Percentiles rank a stretch among this genome's conserved stretches.
phyloP scores from a whole-genome alignment of 192 early-diverging fungal genomes.

The Chytriomyces hyalinus region DNA sequence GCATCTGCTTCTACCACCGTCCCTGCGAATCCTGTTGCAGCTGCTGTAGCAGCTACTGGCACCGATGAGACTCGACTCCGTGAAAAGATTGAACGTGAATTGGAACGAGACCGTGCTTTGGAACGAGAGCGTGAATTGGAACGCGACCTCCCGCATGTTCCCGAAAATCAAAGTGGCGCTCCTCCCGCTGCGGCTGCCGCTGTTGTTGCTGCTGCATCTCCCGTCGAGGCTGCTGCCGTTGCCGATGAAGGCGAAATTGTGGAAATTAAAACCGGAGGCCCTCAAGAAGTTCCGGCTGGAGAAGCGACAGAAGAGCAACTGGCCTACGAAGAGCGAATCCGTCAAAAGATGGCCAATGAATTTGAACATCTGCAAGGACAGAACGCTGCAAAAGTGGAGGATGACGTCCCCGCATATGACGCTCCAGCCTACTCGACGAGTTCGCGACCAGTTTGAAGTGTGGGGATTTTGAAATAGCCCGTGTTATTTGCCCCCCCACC shows the following conservation, averaged over 20 bases:
- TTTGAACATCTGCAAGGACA: neutral
- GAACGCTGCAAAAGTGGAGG: neutral
- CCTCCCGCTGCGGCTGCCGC: neutral
- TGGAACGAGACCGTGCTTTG: neutral
- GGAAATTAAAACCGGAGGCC: neutral
- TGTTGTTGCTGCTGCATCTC: neutral
- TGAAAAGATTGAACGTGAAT: neutral
- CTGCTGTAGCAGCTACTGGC: neutral
- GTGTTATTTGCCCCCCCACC: too few relatives aligned
- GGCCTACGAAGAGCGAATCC: conserved; percentile 2
- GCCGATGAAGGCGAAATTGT: neutral
- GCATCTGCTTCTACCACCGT: neutral
- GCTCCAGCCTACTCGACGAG: too few relatives aligned
- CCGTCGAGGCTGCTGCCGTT: neutral
- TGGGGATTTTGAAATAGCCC: too few relatives aligned
- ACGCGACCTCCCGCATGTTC: neutral
- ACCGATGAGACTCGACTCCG: neutral
- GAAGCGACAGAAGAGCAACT: neutral
- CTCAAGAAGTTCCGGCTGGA: neutral
- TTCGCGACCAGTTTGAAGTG: too few relatives aligned
- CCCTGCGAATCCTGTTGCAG: conserved; percentile 1
- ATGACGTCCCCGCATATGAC: neutral
- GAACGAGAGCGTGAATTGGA: neutral
- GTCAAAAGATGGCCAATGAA: conserved; percentile 15
- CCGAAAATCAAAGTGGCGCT: neutral